Conservation (phyloP, 2,329 filamentous ascomycete species). For the Fusarium temperatum region DNA sequence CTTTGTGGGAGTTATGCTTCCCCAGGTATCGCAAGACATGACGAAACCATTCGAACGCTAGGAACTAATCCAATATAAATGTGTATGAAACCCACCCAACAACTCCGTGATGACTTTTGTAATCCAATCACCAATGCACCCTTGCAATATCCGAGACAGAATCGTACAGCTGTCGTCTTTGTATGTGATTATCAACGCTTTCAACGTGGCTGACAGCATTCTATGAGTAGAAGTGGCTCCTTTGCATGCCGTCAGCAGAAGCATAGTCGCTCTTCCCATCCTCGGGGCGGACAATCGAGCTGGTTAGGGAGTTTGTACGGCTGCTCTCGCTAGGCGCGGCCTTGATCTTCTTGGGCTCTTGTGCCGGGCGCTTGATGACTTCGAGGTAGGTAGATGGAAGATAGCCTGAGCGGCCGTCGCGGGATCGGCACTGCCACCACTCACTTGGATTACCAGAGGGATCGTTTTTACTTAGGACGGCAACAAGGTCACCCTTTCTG, state of each 20-base stretch:
- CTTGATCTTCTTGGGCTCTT: slow-evolving; percentile 62
- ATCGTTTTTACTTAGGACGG: slow-evolving; percentile 91
- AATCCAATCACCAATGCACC: slow-evolving; percentile 39
- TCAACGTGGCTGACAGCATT: slow-evolving; percentile 13
- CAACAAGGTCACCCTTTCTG: slow-evolving; percentile 94
- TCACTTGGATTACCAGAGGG: slow-evolving; percentile 91
- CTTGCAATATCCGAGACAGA: slow-evolving; percentile 23
- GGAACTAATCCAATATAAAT: slow-evolving; percentile 35
- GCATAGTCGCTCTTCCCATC: slow-evolving; percentile 62
- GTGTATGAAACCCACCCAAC: slow-evolving; percentile 27
- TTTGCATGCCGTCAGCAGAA: slow-evolving; percentile 64
- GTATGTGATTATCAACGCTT: slow-evolving; percentile 6
- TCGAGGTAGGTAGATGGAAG: slow-evolving; percentile 91
- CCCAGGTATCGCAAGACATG: slow-evolving; percentile 19
- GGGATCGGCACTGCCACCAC: slow-evolving; percentile 95
- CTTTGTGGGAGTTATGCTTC: slow-evolving; percentile 4
- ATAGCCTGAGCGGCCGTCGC: slow-evolving; percentile 91
- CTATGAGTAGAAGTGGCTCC: slow-evolving; percentile 66
- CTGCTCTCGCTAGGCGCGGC: slow-evolving; percentile 57
- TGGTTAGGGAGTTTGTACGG: slow-evolving; percentile 61
- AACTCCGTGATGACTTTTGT: slow-evolving; percentile 42
- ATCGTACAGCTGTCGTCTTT: slow-evolving; percentile 32
- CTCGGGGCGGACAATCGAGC: slow-evolving; percentile 49
- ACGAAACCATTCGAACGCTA: slow-evolving; percentile 36
- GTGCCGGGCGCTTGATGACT: slow-evolving; percentile 66